These are phyloP conservation scores for Alternaria sp. DNA, from an alignment of 2,329 filamentous ascomycete species.

Conservation along the genomic window DNA sequence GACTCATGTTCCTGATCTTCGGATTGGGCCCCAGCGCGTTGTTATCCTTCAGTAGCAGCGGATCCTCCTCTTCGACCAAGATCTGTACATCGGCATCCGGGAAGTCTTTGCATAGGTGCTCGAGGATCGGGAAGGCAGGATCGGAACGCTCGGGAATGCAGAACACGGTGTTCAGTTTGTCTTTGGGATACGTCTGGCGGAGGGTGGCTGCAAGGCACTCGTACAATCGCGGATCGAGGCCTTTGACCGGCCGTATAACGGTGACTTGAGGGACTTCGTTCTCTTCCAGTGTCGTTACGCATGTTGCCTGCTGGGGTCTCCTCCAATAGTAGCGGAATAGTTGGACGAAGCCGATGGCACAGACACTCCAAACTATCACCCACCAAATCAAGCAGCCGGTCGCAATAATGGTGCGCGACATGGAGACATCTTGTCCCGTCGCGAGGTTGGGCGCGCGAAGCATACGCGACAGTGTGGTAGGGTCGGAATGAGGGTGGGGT, in stretches of 20 bases:
- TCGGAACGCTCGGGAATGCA: constrained; percentile 80
- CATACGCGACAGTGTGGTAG: constrained; percentile 41
- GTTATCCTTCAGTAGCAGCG: constrained; percentile 64
- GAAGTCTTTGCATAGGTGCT: constrained; percentile 75
- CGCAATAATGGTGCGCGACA: constrained; percentile 49
- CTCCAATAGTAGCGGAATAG: constrained; percentile 63
- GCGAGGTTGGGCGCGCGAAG: constrained; percentile 30
- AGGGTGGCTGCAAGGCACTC: constrained; percentile 90
- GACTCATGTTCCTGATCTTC: constrained; percentile 97
- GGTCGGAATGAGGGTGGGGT: constrained; percentile 13
- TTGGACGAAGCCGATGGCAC: constrained; percentile 64
- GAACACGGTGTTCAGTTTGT: constrained; percentile 79
- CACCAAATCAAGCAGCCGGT: constrained; percentile 64
- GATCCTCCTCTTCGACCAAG: constrained; percentile 82
- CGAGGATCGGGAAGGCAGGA: constrained; percentile 76
- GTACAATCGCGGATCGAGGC: constrained; percentile 86
- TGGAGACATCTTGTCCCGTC: constrained; percentile 42
- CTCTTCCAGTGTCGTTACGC: constrained; percentile 44
- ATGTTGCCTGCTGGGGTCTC: constrained; percentile 52
- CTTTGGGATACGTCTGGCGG: constrained; percentile 76
- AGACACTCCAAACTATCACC: constrained; percentile 61
- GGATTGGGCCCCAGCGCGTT: constrained; percentile 84
- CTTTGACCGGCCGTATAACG: constrained; percentile 91
- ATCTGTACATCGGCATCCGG: constrained; percentile 73
- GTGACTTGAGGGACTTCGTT: constrained; percentile 78